phyloP scores from a whole-genome alignment of 345 rosid species.

The Turritis glabra region DNA sequence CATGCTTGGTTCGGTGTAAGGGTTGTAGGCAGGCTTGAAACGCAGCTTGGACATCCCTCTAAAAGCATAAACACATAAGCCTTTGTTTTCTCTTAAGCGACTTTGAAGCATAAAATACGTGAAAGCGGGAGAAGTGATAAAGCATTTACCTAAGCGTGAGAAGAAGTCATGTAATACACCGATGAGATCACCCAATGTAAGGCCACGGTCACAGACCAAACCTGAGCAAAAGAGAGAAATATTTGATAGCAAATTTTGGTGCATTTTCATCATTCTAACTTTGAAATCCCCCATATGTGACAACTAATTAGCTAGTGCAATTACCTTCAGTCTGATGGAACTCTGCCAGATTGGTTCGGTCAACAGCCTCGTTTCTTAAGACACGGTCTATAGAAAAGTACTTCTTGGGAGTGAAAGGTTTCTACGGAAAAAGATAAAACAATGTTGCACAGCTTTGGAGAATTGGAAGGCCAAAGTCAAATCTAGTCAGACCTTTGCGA shows the following conservation, averaged over 20 bases:
- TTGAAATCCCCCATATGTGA: not conserved
- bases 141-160: slow-evolving; percentile 67
- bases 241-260: not conserved
- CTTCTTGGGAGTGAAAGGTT: slow-evolving; percentile 75
- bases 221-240: slow-evolving; percentile 53
- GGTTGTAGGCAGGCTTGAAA: slow-evolving; percentile 96
- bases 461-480: not conserved
- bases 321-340: slow-evolving; percentile 98
- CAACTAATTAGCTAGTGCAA: slow-evolving; percentile 6
- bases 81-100: not conserved
- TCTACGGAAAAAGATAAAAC: slow-evolving; percentile 35
- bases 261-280: not conserved
- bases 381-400: slow-evolving; percentile 96
- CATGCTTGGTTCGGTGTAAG: slow-evolving; percentile 98
- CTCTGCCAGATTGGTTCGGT: slow-evolving; percentile 92
- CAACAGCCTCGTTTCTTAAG: slow-evolving; percentile 99
- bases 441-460: slow-evolving; percentile 2
- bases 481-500: slow-evolving; percentile 66
- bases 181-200: slow-evolving; percentile 88
- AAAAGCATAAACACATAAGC: slow-evolving; percentile 5
- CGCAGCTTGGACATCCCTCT: slow-evolving; percentile 85
- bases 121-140: not conserved
- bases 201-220: slow-evolving; percentile 87
- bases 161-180: slow-evolving; percentile 86
- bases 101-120: slow-evolving; percentile 1